A percentile compares a stretch with the other conserved stretches of the same genome.
phyloP scores from a whole-genome alignment of 2,329 filamentous ascomycete species.

The Xylaria sp. region DNA sequence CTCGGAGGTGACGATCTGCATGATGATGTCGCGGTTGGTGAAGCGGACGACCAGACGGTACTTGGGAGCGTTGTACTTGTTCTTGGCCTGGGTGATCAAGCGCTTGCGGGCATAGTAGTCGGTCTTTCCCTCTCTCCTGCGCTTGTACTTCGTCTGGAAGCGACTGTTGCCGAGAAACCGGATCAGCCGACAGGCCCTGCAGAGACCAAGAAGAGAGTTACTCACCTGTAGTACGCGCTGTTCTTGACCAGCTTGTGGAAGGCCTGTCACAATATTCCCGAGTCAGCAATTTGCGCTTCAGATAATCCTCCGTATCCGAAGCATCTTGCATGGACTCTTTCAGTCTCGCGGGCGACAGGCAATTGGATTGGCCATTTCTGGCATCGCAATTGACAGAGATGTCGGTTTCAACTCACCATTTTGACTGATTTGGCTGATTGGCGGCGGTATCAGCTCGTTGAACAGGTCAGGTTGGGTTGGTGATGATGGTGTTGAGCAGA shows the following conservation, averaged over 20 bases:
- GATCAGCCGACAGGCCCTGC: constrained; percentile 39
- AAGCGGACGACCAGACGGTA: constrained; percentile 99
- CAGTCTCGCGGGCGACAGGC: constrained; percentile 30
- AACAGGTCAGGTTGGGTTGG: constrained; percentile 35
- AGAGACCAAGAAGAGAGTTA: constrained; percentile 35
- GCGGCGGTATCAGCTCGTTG: constrained; percentile 43
- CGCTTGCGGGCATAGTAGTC: constrained; percentile 99
- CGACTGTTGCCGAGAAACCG: constrained; percentile 66
- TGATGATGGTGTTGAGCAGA: constrained; percentile 26
- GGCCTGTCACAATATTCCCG: constrained; percentile 73
- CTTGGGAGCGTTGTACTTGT: constrained; percentile 99
- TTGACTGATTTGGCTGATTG: constrained; percentile 67
- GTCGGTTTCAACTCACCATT: constrained; percentile 71
- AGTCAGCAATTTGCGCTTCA: constrained; percentile 99
- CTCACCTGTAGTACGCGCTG: constrained; percentile 98
- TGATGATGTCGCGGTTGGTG: constrained; percentile 99
- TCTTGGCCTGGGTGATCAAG: constrained; percentile 99
- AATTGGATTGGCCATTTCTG: constrained; percentile 47
- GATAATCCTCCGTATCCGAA: constrained; percentile 78
- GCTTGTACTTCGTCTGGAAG: constrained; percentile 99
- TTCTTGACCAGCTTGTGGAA: constrained; percentile 98
- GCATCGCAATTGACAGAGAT: constrained; percentile 49
- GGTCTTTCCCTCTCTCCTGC: constrained; percentile 95
- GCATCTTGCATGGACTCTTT: constrained; percentile 95
- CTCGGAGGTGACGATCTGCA: constrained; percentile 96